Conservation (phyloP, 2,329 filamentous ascomycete genomes). For the Alternaria arbusti region DNA sequence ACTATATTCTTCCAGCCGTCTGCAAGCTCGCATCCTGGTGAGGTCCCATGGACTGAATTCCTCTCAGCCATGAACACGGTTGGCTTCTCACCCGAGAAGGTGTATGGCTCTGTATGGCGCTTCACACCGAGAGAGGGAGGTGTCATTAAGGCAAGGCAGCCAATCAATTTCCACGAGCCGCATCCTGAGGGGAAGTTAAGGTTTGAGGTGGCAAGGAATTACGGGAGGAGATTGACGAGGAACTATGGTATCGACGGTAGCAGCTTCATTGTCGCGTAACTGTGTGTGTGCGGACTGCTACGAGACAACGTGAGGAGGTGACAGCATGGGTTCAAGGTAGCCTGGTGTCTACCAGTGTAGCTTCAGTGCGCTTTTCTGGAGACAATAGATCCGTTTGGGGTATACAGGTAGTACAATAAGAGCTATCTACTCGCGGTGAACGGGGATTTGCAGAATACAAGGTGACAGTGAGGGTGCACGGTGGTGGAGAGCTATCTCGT, state of each 20-base stretch:
- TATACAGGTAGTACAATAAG: no score
- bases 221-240: background rate
- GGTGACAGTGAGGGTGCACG: no score
- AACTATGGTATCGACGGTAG: background rate
- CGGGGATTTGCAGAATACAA: no score
- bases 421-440: no score
- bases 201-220: background rate
- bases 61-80: background rate
- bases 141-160: background rate
- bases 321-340: no score
- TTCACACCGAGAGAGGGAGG: background rate
- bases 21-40: background rate
- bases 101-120: background rate
- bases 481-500: no score
- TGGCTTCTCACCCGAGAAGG: background rate
- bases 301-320: no score
- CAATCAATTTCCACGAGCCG: background rate
- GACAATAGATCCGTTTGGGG: no score
- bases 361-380: no score
- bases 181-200: background rate
- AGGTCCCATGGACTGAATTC: background rate
- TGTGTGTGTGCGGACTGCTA: background rate
- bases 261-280: background rate
- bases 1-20: background rate
- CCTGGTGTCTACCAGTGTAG: no score